These are phyloP conservation scores for Escovopsis weberi DNA, from an alignment of 2,329 filamentous ascomycete genomes.

Conservation along the genomic window DNA sequence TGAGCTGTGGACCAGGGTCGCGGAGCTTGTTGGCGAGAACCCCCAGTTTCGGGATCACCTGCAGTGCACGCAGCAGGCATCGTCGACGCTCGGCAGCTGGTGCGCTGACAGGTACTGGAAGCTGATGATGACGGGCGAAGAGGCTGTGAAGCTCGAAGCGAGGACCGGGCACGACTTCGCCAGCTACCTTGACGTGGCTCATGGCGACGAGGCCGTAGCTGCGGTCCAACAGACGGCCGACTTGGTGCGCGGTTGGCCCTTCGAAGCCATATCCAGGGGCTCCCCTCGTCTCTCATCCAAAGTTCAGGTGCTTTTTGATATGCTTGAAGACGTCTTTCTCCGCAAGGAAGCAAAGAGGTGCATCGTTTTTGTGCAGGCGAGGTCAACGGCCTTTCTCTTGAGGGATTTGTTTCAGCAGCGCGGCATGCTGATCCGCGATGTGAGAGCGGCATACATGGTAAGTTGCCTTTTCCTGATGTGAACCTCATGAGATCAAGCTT, in stretches of 20 bases:
- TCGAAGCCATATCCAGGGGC: constrained; percentile 18
- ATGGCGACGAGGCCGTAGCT: constrained; percentile 33
- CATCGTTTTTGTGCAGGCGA: constrained; percentile 75
- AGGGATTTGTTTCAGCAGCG: constrained; percentile 48
- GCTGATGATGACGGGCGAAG: constrained; percentile 49
- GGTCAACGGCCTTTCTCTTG: constrained; percentile 63
- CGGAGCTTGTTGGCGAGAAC: constrained; percentile 26
- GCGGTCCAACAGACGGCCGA: constrained; percentile 44
- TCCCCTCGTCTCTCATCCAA: constrained; percentile 52
- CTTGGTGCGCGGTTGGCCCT: constrained; percentile 37
- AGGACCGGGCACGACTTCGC: constrained; percentile 28
- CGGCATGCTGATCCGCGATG: constrained; percentile 38
- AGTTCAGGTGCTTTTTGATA: constrained; percentile 44
- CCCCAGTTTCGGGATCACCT: constrained; percentile 42
- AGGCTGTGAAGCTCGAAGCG: constrained; percentile 45
- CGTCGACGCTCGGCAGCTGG: constrained; percentile 63
- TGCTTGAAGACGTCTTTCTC: constrained; percentile 51
- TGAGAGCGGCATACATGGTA: constrained; percentile 51
- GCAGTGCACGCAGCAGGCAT: constrained; percentile 41
- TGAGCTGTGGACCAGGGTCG: constrained; percentile 44
- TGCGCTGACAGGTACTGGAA: constrained; percentile 72
- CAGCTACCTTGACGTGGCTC: constrained; percentile 6
- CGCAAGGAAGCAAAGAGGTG: constrained; percentile 39
- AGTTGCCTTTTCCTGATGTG: constrained; percentile 8
- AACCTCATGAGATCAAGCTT: background rate